Percentiles rank a stretch among this genome's conserved stretches.
These are phyloP conservation scores for Syzygium jambos DNA, from an alignment of 345 rosid genomes.

Conservation along the genomic window DNA sequence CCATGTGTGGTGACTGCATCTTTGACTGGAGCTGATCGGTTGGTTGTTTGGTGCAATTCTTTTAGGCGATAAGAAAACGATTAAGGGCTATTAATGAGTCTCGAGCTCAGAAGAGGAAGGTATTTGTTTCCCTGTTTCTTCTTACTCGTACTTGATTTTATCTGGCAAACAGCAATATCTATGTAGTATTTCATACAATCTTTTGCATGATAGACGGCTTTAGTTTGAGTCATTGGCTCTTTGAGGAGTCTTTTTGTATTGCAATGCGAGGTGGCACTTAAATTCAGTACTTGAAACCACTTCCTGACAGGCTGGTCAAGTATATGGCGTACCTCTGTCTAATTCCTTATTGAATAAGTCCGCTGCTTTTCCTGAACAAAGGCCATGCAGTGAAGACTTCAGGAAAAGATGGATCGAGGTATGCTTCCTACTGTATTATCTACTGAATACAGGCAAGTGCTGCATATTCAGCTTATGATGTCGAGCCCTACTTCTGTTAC, in stretches of 20 bases:
- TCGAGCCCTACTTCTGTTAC: not conserved
- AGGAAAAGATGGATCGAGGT: conserved; percentile 98
- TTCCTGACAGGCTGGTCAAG: conserved; percentile 86
- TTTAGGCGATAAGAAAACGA: conserved; percentile 78
- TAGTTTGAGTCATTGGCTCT: not conserved
- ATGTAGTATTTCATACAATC: not conserved
- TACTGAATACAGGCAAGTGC: not conserved
- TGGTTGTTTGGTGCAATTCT: conserved; percentile 1
- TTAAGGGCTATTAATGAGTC: conserved; percentile 93
- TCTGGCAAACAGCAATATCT: not conserved
- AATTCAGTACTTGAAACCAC: not conserved
- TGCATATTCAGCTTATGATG: not conserved
- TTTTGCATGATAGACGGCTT: not conserved
- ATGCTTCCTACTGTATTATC: conserved; percentile 4
- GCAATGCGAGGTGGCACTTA: not conserved
- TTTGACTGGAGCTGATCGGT: not conserved
- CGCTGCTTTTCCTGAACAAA: conserved; percentile 81
- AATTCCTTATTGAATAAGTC: conserved; percentile 73
- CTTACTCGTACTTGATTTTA: not conserved
- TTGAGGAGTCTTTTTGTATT: not conserved
- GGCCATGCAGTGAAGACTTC: conserved; percentile 67
- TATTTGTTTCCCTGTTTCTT: conserved; percentile 16
- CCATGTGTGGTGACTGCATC: not conserved
- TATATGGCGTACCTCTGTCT: conserved; percentile 91
- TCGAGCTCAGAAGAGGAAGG: conserved; percentile 98